phyloP scores from a whole-genome alignment of 169 alveolate genomes.

The Fabrea salina region DNA sequence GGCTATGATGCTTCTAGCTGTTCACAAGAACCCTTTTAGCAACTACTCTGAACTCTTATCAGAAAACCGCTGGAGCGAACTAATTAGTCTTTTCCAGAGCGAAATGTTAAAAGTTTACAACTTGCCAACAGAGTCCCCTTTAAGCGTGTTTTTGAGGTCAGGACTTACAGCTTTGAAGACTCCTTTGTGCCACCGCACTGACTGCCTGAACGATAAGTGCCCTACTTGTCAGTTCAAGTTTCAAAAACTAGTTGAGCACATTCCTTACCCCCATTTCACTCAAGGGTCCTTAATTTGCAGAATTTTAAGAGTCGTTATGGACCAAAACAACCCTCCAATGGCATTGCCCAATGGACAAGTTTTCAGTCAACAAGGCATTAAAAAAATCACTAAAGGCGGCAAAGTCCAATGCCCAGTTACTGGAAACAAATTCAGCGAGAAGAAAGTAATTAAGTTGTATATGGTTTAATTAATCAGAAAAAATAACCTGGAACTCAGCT shows the following conservation, averaged over 20 bases:
- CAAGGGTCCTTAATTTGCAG: slow-evolving; percentile 13
- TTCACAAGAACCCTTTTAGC: neutral
- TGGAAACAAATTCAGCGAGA: neutral
- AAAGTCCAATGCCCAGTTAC: slow-evolving; percentile 29
- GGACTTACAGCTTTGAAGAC: neutral
- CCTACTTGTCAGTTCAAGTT: neutral
- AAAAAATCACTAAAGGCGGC: slow-evolving; percentile 6
- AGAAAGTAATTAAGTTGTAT: neutral
- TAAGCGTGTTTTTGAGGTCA: neutral
- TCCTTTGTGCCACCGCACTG: neutral
- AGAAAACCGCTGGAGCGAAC: neutral
- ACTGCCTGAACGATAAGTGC: neutral
- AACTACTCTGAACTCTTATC: neutral
- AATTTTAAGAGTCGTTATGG: neutral
- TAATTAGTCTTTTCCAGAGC: neutral
- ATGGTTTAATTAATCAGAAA: too few relatives aligned
- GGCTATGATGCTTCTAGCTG: slow-evolving; percentile 1
- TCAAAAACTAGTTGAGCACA: neutral
- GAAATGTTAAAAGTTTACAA: slow-evolving; percentile 20
- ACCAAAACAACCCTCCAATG: slow-evolving; percentile 6
- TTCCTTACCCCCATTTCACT: neutral
- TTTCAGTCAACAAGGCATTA: slow-evolving; percentile 27
- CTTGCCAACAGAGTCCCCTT: neutral
- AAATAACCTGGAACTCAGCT: too few relatives aligned
- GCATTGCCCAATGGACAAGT: slow-evolving; percentile 28